Base-by-base conservation (phyloP, 768 basidiomycete species). In the Tylopilus subfusipes region DNA sequence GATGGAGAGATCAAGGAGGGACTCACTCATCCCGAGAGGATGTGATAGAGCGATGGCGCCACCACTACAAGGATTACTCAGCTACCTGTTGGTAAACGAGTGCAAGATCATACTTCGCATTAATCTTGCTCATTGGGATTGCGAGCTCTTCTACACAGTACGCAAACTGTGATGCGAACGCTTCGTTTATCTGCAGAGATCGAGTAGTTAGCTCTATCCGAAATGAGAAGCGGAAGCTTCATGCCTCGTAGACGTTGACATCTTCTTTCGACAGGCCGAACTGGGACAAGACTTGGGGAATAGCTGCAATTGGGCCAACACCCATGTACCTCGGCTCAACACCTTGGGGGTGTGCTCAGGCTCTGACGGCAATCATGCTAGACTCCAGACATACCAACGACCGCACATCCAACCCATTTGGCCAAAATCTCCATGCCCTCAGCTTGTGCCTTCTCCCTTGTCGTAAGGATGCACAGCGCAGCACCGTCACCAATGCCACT, bases 401-500 rank as follows among this genome's bases (percentile, higher is more conserved):
- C 83, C 4, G 87, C 75, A 48, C 82, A 83, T 38, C 83, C 81
- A 29, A 93, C 84, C 73, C 84, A 95, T 73, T 95, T 96, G 19
- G 82, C 94, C 19, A 96, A 55, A 52, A 97, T 81, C 18, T 84
- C 77, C 78, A 93, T 79, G 19, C 87, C 89, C 50, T 91, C 84
- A 56, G 78, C 76, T 70, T 87, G 79, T 3, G 94, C 94, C 45
- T 82, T 79, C 53, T 79, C 81, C 43, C 94, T 77, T n/a, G 90
- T 86, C 3, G 90, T 90, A 58, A 97, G 71, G 44, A 97, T 79
- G 52, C 87, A 85, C 13, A 94, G 68, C 1, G 90, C 94, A 14
- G 93, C 96, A 36, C 97, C 96, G 65, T 99, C 96, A 2, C 95
- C 94, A 16, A 98, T 76, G 11, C 90, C 90, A 57, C 90, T 91